Conservation (phyloP, 1,284 basidiomycete species). For the Puccinia brachypodii region DNA sequence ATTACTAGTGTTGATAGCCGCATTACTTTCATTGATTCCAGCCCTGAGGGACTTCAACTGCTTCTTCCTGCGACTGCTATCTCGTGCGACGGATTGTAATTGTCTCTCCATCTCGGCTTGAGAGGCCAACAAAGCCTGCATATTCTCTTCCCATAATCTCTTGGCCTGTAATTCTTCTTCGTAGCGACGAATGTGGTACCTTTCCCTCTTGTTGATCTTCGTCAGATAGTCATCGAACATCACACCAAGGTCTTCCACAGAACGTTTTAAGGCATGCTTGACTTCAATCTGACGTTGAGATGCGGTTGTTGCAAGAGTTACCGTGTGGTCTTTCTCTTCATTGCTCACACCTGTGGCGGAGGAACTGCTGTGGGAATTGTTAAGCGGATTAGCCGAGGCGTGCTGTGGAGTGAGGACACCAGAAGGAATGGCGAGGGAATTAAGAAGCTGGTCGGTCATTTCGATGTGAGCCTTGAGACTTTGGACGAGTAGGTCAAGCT, state of each 20-base stretch:
- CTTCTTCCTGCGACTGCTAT: slow-evolving; percentile 60
- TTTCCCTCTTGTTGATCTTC: slow-evolving; percentile 78
- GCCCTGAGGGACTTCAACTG: slow-evolving; percentile 56
- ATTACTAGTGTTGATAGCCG: slow-evolving; percentile 6
- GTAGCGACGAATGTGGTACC: slow-evolving; percentile 65
- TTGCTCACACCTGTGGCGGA: slow-evolving; percentile 1
- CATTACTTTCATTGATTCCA: slow-evolving; percentile 36
- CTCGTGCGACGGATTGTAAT: slow-evolving; percentile 60
- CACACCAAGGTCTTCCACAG: slow-evolving; percentile 64
- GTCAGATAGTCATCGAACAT: slow-evolving; percentile 70
- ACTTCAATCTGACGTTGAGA: slow-evolving; percentile 61
- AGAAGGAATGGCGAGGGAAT: slow-evolving; percentile 58
- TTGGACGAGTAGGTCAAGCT: slow-evolving; percentile 74
- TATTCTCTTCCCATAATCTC: slow-evolving; percentile 85
- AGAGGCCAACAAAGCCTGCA: slow-evolving; percentile 79
- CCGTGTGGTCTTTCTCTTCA: background rate
- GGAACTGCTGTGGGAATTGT: slow-evolving; percentile 48
- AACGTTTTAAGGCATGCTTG: slow-evolving; percentile 67
- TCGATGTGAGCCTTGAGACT: slow-evolving; percentile 77
- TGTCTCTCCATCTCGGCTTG: slow-evolving; percentile 82
- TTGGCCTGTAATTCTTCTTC: slow-evolving; percentile 71
- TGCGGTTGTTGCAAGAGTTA: slow-evolving; percentile 12
- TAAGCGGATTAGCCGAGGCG: slow-evolving; percentile 49
- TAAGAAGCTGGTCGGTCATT: slow-evolving; percentile 69
- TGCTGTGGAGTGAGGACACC: slow-evolving; percentile 7